Conservation (phyloP, 306 rosid species). For the Trifolium subterraneum region DNA sequence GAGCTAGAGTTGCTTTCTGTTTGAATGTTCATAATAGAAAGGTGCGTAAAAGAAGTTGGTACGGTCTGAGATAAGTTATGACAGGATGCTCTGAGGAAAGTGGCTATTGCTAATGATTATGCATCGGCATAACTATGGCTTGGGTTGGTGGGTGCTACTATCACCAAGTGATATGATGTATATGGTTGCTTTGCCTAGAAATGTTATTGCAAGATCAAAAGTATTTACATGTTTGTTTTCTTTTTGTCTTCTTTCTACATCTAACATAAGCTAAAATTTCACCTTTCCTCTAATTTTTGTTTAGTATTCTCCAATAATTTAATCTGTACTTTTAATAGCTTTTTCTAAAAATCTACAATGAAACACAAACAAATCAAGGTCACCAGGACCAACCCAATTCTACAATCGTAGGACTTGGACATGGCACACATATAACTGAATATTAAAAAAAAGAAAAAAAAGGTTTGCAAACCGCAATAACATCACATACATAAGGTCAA, state of each 20-base stretch:
- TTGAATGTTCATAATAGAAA: constrained; percentile 10
- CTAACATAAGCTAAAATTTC: constrained; percentile 13
- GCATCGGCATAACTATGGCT: not conserved
- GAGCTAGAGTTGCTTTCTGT: not conserved
- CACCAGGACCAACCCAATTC: not conserved
- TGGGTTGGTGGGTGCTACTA: not conserved
- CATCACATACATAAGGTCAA: not conserved
- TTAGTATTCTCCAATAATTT: constrained; percentile 1
- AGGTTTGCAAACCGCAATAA: not conserved
- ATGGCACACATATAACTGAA: not conserved
- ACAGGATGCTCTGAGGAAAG: not conserved
- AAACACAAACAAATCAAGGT: constrained; percentile 4
- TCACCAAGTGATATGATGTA: not conserved
- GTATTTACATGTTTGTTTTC: not conserved
- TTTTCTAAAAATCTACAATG: constrained; percentile 8
- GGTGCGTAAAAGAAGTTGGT: not conserved
- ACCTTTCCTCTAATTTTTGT: not conserved
- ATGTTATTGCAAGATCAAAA: constrained; percentile 6
- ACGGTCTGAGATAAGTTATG: not conserved
- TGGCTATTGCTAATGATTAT: not conserved
- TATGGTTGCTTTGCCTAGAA: not conserved
- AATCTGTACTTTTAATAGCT: not conserved
- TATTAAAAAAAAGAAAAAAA: not conserved
- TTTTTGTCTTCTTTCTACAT: not conserved
- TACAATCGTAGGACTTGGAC: not conserved